A percentile compares a stretch with the other conserved stretches of the same genome.
Evolutionary conservation across 2,329 filamentous ascomycete species (phyloP).

Genomic region (Orbilia ellipsospora): DNA sequence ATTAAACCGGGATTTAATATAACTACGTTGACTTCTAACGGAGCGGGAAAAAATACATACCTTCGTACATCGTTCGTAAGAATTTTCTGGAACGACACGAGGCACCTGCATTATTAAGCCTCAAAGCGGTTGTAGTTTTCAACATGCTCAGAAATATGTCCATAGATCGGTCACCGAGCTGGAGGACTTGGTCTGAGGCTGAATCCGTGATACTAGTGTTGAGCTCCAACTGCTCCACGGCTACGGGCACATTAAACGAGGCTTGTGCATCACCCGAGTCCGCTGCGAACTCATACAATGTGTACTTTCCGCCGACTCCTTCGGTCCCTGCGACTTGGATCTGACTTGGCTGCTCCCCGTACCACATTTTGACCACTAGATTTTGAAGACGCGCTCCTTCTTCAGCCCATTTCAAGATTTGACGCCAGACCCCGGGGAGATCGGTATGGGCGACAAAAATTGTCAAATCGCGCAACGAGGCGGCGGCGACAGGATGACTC

Average conservation of each 20-base stretch:
- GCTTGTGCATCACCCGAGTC: constrained; percentile 16
- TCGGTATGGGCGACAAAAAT: constrained; percentile 18
- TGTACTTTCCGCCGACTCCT: constrained; percentile 32
- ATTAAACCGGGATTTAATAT: constrained; percentile 23
- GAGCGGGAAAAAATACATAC: constrained; percentile 23
- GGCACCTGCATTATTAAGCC: constrained; percentile 24
- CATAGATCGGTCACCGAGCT: constrained; percentile 33
- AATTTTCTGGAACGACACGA: constrained; percentile 30
- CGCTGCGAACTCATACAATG: constrained; percentile 29
- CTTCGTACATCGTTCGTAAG: constrained; percentile 30
- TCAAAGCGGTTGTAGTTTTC: constrained; percentile 19
- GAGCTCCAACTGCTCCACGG: constrained; percentile 30
- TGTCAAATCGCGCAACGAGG: constrained; percentile 34
- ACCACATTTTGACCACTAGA: constrained; percentile 25
- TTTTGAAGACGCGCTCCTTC: constrained; percentile 36
- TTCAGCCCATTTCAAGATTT: constrained; percentile 35
- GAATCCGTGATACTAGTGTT: constrained; percentile 24
- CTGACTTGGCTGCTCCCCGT: constrained; percentile 17
- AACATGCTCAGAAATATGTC: constrained; percentile 28
- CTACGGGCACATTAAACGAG: constrained; percentile 18
- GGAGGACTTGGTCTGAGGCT: constrained; percentile 24
- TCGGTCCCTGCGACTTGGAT: constrained; percentile 21
- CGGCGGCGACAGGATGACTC: constrained; percentile 26
- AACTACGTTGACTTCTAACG: constrained; percentile 5
- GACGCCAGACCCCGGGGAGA: constrained; percentile 26